phyloP scores from a whole-genome alignment of 441 rosid species.

The Geranium incanum region DNA sequence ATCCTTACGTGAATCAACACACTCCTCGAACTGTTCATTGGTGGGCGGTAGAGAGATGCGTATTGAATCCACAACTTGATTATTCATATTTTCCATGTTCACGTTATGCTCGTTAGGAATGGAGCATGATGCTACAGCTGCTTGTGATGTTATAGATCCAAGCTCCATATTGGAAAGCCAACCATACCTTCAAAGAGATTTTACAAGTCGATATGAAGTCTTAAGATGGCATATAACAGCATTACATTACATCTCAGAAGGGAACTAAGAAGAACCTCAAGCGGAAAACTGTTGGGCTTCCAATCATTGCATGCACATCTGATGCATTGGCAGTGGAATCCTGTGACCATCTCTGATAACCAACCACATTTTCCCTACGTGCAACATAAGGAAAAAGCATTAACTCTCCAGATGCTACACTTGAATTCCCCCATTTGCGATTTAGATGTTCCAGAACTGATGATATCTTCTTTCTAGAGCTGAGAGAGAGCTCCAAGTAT shows the following conservation, averaged over 20 bases:
- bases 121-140: constrained; percentile 29
- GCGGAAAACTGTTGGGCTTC: constrained; percentile 74
- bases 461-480: constrained; percentile 86
- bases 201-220: constrained; percentile 16
- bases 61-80: constrained; percentile 29
- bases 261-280: constrained; percentile 54
- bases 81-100: constrained; percentile 33
- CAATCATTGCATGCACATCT: constrained; percentile 59
- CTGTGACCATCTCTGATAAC: constrained; percentile 67
- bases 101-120: constrained; percentile 32
- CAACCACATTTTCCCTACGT: constrained; percentile 50
- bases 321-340: constrained; percentile 55
- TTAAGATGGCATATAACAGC: constrained; percentile 14
- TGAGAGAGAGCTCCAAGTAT: constrained; percentile 87
- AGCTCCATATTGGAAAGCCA: constrained; percentile 57
- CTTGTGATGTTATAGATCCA: constrained; percentile 33
- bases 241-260: constrained; percentile 18
- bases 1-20: constrained; percentile 28
- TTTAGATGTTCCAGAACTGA: constrained; percentile 87
- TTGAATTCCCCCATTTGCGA: constrained; percentile 92
- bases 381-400: constrained; percentile 70
- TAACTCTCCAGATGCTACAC: constrained; percentile 69
- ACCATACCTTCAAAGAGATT: constrained; percentile 69
- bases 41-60: constrained; percentile 29
- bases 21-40: constrained; percentile 28